These are phyloP conservation scores for Cryptosporidium parvum DNA, from an alignment of 169 alveolate genomes.

Conservation along the genomic window DNA sequence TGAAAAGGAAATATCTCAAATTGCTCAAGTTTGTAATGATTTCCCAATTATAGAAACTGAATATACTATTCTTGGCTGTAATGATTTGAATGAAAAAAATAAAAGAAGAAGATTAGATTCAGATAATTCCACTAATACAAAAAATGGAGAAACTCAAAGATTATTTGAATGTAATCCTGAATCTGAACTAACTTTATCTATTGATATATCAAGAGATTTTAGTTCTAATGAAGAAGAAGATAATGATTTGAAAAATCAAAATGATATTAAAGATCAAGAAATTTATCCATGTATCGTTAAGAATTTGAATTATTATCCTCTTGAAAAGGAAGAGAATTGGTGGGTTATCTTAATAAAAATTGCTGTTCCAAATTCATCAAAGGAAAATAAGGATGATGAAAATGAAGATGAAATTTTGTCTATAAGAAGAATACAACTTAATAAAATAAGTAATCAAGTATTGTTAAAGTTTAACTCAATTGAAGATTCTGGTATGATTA, in stretches of 20 bases:
- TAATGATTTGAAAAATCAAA: constrained; percentile 9
- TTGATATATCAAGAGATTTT: constrained; percentile 79
- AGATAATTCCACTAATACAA: constrained; percentile 20
- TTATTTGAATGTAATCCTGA: constrained; percentile 52
- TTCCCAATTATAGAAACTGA: constrained; percentile 89
- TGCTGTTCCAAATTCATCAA: constrained; percentile 87
- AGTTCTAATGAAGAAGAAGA: constrained; percentile 60
- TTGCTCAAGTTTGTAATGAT: constrained; percentile 90
- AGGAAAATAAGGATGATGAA: constrained; percentile 88
- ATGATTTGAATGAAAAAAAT: constrained; percentile 43
- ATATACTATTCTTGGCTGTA: constrained; percentile 73
- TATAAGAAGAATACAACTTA: constrained; percentile 67
- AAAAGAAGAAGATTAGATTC: constrained; percentile 77
- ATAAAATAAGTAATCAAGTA: constrained; percentile 78
- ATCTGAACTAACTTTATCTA: constrained; percentile 73
- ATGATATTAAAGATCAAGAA: constrained; percentile 69
- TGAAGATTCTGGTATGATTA: constrained; percentile 80
- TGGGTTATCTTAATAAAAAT: constrained; percentile 95
- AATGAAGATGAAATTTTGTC: constrained; percentile 78
- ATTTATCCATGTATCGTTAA: constrained; percentile 46
- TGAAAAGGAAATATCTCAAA: constrained; percentile 85
- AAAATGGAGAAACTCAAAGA: constrained; percentile 76
- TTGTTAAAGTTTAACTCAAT: constrained; percentile 88
- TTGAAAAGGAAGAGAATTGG: constrained; percentile 98
- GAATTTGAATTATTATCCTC: constrained; percentile 91